Conservation (phyloP, 2,329 filamentous ascomycete genomes). For the Phoma sp. region DNA sequence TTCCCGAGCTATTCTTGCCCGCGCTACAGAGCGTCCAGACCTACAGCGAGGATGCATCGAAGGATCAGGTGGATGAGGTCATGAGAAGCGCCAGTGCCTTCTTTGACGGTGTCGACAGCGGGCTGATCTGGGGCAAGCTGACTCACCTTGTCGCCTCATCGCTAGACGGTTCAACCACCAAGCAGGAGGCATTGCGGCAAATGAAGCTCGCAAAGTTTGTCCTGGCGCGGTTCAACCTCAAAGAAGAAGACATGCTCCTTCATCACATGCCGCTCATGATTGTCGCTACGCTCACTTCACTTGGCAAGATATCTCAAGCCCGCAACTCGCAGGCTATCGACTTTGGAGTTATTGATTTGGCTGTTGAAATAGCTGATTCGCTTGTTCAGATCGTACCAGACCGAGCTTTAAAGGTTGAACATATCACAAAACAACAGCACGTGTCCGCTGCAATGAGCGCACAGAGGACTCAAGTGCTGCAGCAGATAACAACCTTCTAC, state of each 20-base stretch:
- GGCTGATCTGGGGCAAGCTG: conserved; percentile 87
- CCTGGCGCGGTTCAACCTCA: conserved; percentile 85
- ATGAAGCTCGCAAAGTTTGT: conserved; percentile 82
- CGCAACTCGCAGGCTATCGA: conserved; percentile 10
- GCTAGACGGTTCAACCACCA: conserved; percentile 31
- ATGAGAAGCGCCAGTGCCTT: conserved; percentile 92
- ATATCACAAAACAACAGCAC: conserved; percentile 12
- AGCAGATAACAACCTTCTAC: conserved; percentile 42
- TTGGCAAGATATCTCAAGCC: conserved; percentile 45
- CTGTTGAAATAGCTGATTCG: conserved; percentile 47
- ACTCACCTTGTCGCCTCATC: conserved; percentile 66
- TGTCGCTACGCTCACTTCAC: conserved; percentile 64
- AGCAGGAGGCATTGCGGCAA: conserved; percentile 60
- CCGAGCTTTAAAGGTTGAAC: conserved; percentile 32
- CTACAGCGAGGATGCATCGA: conserved; percentile 72
- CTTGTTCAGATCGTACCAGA: conserved; percentile 48
- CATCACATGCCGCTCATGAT: conserved; percentile 80
- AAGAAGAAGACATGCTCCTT: conserved; percentile 93
- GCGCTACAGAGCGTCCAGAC: conserved; percentile 79
- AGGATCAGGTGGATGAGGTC: conserved; percentile 80
- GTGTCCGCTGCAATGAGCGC: conserved; percentile 9
- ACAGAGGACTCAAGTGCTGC: conserved; percentile 16
- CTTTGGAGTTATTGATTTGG: conserved; percentile 29
- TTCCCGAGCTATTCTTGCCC: conserved; percentile 87
- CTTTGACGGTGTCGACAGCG: conserved; percentile 96